These are phyloP conservation scores for Venturia nashicola DNA, from an alignment of 2,329 filamentous ascomycete species.

Conservation along the genomic window DNA sequence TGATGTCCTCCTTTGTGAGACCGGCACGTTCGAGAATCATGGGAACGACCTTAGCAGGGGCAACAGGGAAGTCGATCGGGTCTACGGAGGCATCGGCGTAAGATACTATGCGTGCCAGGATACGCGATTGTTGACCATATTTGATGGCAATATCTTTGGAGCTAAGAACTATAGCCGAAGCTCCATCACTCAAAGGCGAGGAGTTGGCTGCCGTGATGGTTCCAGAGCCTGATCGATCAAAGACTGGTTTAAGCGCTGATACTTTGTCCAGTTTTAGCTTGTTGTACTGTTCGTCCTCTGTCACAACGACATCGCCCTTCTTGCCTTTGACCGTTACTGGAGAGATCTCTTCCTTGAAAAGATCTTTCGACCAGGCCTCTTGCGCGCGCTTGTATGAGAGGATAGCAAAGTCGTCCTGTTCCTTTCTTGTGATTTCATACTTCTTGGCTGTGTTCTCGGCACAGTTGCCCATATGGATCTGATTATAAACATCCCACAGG, in stretches of 20 bases:
- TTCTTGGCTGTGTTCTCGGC: conserved; percentile 92
- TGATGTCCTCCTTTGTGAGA: conserved; percentile 81
- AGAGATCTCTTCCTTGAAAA: conserved; percentile 81
- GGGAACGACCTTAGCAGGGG: conserved; percentile 83
- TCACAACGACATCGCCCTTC: conserved; percentile 67
- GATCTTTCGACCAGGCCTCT: conserved; percentile 69
- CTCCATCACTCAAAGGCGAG: conserved; percentile 89
- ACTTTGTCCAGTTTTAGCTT: conserved; percentile 83
- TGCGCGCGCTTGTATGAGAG: conserved; percentile 82
- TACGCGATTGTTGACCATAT: conserved; percentile 64
- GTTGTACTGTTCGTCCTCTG: conserved; percentile 79
- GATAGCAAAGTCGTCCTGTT: conserved; percentile 86
- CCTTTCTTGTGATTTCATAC: conserved; percentile 63
- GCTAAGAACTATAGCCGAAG: conserved; percentile 75
- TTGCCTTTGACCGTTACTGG: conserved; percentile 74
- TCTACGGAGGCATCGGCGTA: conserved; percentile 85
- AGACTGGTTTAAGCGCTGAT: conserved; percentile 77
- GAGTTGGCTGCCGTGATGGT: conserved; percentile 93
- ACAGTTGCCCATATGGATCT: conserved; percentile 97
- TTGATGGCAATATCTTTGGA: conserved; percentile 69
- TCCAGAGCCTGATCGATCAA: conserved; percentile 62
- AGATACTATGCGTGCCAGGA: conserved; percentile 75
- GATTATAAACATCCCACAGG: conserved; percentile 89
- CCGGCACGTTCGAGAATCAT: conserved; percentile 80
- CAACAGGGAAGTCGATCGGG: conserved; percentile 86